Percentiles rank a stretch among this genome's conserved stretches.
Conservation (phyloP, 805 yeast species). For the Starmera pachycereana region DNA sequence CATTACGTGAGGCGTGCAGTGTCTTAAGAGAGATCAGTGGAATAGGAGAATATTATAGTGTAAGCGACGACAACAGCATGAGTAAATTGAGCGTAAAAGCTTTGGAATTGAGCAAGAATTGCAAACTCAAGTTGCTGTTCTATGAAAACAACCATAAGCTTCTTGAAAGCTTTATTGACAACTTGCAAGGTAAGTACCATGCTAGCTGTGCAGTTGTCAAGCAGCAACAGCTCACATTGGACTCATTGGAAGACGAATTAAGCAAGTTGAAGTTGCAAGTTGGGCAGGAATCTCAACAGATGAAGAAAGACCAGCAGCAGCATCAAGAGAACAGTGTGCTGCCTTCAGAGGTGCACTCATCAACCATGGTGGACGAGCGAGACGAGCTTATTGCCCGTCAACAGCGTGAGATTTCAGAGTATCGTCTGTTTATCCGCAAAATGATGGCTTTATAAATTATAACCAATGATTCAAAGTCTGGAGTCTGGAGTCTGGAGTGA, state of each 20-base stretch:
- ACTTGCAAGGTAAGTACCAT: constrained; percentile 3
- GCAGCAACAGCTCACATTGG: background rate
- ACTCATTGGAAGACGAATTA: background rate
- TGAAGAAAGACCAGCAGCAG: background rate
- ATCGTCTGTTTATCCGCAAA: constrained; percentile 15
- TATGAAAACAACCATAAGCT: constrained; percentile 16
- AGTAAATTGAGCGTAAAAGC: constrained; percentile 3
- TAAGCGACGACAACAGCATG: background rate
- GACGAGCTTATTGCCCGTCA: constrained; percentile 5
- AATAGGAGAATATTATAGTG: background rate
- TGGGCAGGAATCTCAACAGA: background rate
- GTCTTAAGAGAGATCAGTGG: background rate
- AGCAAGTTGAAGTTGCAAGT: constrained; percentile 2
- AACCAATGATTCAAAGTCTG: too few relatives aligned
- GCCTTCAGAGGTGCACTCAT: background rate
- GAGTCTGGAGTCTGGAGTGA: too few relatives aligned
- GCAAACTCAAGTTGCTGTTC: constrained; percentile 11
- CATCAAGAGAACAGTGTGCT: background rate
- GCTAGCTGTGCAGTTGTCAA: too few relatives aligned
- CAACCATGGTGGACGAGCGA: background rate
- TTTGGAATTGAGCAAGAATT: constrained; percentile 8
- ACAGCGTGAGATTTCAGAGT: constrained; percentile 12
- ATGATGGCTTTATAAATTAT: constrained; percentile 7
- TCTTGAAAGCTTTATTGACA: constrained; percentile 12
- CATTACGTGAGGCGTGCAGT: background rate